Percentiles rank a stretch among this genome's conserved stretches.
Evolutionary conservation across 768 basidiomycete genomes (phyloP).

Genomic region (Chalciporus piperatus): DNA sequence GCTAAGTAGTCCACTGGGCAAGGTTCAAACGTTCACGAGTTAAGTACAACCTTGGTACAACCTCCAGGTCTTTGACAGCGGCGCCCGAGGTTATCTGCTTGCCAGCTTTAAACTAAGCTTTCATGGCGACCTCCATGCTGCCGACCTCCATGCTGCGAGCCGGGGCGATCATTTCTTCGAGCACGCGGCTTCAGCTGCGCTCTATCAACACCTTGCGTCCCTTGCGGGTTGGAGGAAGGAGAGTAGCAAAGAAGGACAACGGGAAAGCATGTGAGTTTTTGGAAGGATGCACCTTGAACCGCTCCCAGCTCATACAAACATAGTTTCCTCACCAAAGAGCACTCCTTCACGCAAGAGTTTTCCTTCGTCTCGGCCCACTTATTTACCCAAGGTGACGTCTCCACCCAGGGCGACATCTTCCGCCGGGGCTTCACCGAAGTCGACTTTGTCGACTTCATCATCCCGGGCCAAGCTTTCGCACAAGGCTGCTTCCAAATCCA

Average conservation of each 20-base stretch:
- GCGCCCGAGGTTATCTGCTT: too few relatives aligned
- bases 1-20: too few relatives aligned
- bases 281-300: too few relatives aligned
- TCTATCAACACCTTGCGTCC: conserved; percentile 12
- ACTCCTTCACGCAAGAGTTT: conserved; percentile 25
- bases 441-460: too few relatives aligned
- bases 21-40: too few relatives aligned
- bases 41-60: too few relatives aligned
- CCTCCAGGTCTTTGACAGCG: too few relatives aligned
- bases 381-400: background rate
- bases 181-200: background rate
- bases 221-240: conserved; percentile 7
- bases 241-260: conserved; percentile 12
- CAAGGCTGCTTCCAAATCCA: conserved; percentile 3
- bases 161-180: background rate
- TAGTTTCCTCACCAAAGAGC: conserved; percentile 23
- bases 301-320: background rate
- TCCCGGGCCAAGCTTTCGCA: too few relatives aligned
- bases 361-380: conserved; percentile 27
- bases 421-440: background rate
- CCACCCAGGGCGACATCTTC: background rate
- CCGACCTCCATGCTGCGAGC: conserved; percentile 7
- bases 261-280: conserved; percentile 13
- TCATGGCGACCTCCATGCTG: conserved; percentile 6
- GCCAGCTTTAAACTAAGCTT: too few relatives aligned